These are phyloP conservation scores for Aspergillus glaucus DNA, from an alignment of 2,329 filamentous ascomycete genomes.

Conservation along the genomic window DNA sequence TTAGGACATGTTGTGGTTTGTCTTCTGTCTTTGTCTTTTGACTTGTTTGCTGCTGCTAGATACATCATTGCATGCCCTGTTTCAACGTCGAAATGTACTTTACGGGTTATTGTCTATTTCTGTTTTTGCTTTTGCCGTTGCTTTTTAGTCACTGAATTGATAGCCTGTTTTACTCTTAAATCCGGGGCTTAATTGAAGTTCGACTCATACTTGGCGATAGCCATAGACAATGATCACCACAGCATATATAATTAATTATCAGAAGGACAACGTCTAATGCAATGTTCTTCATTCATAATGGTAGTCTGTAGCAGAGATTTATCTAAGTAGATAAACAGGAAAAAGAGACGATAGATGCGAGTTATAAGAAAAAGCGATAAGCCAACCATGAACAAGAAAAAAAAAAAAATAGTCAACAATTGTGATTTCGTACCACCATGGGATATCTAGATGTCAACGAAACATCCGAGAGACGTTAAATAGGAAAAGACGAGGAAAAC, in stretches of 20 bases:
- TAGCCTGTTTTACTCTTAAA: no score
- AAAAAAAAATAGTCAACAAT: background rate
- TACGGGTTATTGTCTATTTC: slow-evolving; percentile 13
- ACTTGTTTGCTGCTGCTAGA: background rate
- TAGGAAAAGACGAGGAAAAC: background rate
- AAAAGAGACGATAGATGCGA: background rate
- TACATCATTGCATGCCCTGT: slow-evolving; percentile 12
- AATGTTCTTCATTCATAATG: background rate
- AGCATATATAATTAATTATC: background rate
- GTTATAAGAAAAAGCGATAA: background rate
- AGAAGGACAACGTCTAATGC: background rate
- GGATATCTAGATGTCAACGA: background rate
- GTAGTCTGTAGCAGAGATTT: background rate
- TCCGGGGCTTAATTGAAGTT: no score
- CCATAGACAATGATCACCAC: background rate
- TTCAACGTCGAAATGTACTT: slow-evolving; percentile 10
- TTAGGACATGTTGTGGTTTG: background rate
- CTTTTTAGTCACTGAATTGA: no score
- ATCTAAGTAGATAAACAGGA: background rate
- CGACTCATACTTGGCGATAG: no score
- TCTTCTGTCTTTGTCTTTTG: background rate
- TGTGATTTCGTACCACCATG: background rate
- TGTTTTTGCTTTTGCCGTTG: background rate
- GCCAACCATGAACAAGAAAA: background rate
- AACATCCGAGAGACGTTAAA: background rate